A percentile compares a stretch with the other conserved stretches of the same genome.
phyloP scores from a whole-genome alignment of 2,329 filamentous ascomycete species.

The Penicillium sp. region DNA sequence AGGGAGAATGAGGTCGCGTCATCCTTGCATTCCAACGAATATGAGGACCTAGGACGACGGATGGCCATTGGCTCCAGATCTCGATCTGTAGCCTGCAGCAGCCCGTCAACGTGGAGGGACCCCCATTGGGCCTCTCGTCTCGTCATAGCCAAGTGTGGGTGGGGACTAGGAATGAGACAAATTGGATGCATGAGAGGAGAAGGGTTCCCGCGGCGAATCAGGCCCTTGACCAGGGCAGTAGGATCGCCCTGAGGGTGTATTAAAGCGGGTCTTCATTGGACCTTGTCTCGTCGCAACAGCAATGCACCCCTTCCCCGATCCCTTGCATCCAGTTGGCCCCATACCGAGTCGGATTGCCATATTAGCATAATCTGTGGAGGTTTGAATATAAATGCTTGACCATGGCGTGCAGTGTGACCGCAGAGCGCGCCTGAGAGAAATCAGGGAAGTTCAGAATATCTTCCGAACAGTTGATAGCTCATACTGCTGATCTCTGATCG shows the following conservation, averaged over 20 bases:
- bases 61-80: constrained; percentile 29
- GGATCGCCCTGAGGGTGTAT: constrained; percentile 26
- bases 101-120: constrained; percentile 37
- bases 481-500: constrained; percentile 1
- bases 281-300: constrained; percentile 27
- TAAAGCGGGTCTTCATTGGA: constrained; percentile 27
- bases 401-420: constrained; percentile 6
- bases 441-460: neutral
- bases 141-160: constrained; percentile 28
- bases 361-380: constrained; percentile 11
- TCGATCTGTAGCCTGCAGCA: constrained; percentile 27
- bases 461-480: constrained; percentile 4
- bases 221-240: constrained; percentile 29
- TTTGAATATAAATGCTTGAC: constrained; percentile 27
- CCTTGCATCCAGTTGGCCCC: constrained; percentile 24
- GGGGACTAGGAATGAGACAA: constrained; percentile 35
- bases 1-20: constrained; percentile 26
- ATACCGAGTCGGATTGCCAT: constrained; percentile 16
- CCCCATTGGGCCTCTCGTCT: constrained; percentile 25
- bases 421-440: neutral
- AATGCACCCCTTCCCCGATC: constrained; percentile 20
- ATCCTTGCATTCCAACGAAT: constrained; percentile 44
- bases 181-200: constrained; percentile 26
- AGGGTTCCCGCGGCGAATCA: constrained; percentile 25
- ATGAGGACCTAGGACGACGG: constrained; percentile 20